Percentiles rank a stretch among this genome's conserved stretches.
These are phyloP conservation scores for Gnetum montanum DNA, from an alignment of 75 land plant genomes.

Conservation along the genomic window DNA sequence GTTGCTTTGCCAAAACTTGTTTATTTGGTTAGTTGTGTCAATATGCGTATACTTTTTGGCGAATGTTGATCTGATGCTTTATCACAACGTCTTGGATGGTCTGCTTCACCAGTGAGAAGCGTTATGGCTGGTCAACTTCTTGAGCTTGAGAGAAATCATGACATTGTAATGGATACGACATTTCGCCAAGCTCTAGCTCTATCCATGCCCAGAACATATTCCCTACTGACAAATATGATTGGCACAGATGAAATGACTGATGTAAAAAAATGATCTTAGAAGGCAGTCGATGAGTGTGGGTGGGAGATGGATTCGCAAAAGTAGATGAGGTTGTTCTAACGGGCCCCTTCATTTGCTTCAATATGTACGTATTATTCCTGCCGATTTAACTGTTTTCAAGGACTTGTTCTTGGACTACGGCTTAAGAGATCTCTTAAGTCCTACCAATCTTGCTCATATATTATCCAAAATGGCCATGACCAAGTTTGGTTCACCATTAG, in stretches of 20 bases:
- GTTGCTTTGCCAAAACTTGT: constrained; percentile 94
- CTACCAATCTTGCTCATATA: constrained; percentile 65
- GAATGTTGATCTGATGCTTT: constrained; percentile 73
- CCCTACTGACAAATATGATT: constrained; percentile 52
- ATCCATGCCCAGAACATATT: constrained; percentile 76
- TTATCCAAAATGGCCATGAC: constrained; percentile 50
- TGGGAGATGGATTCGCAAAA: constrained; percentile 94
- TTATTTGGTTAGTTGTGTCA: constrained; percentile 51
- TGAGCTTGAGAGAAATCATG: constrained; percentile 88
- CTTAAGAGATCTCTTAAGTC: constrained; percentile 56
- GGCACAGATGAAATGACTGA: constrained; percentile 89
- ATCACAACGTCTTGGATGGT: constrained; percentile 69
- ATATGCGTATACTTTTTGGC: constrained; percentile 87
- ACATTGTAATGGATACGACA: constrained; percentile 41
- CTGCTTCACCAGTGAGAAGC: constrained; percentile 61
- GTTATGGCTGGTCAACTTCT: constrained; percentile 87
- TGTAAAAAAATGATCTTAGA: constrained; percentile 88
- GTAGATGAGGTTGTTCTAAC: constrained; percentile 78
- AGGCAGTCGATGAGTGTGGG: constrained; percentile 95
- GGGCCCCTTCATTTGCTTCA: constrained; percentile 94
- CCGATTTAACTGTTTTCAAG: constrained; percentile 79
- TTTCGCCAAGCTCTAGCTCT: constrained; percentile 70
- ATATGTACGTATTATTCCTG: constrained; percentile 87
- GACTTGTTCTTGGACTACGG: constrained; percentile 80
- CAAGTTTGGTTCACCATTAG: constrained; percentile 47